Percentiles rank a stretch among this genome's conserved stretches.
These are phyloP conservation scores for Nyctanthes arbortristis DNA, from an alignment of 257 asterid species.

Conservation along the genomic window DNA sequence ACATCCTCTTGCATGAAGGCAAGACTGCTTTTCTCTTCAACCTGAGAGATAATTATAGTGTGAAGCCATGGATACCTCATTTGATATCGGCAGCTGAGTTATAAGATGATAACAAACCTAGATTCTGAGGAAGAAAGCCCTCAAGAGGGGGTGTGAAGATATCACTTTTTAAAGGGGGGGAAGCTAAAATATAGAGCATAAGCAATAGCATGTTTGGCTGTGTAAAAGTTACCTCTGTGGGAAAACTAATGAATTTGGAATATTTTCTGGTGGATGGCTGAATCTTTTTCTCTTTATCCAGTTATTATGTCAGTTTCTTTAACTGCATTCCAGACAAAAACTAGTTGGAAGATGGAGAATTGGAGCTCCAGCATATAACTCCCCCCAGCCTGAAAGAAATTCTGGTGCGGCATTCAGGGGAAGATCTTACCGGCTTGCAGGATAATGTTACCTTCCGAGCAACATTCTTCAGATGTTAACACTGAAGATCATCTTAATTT, in stretches of 20 bases:
- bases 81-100: not conserved
- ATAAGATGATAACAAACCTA: not conserved
- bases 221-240: not conserved
- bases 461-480: not conserved
- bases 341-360: conserved; percentile 70
- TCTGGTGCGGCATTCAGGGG: conserved; percentile 71
- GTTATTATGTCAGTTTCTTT: conserved; percentile 43
- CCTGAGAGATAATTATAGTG: conserved; percentile 16
- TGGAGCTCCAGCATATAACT: conserved; percentile 46
- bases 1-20: not conserved
- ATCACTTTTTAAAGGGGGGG: not conserved
- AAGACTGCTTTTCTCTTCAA: conserved; percentile 7
- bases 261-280: not conserved
- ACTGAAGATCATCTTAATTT: not conserved
- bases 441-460: conserved; percentile 30
- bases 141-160: not conserved
- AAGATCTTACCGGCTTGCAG: conserved; percentile 73
- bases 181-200: not conserved
- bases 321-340: conserved; percentile 52
- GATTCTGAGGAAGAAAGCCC: not conserved
- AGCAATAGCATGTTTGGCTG: not conserved
- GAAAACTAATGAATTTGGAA: not conserved
- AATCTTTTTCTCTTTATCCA: conserved; percentile 10
- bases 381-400: conserved; percentile 53
- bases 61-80: not conserved